Evolutionary conservation across 2,329 filamentous ascomycete species (phyloP).

Genomic region (Ophiostoma ulmi): DNA sequence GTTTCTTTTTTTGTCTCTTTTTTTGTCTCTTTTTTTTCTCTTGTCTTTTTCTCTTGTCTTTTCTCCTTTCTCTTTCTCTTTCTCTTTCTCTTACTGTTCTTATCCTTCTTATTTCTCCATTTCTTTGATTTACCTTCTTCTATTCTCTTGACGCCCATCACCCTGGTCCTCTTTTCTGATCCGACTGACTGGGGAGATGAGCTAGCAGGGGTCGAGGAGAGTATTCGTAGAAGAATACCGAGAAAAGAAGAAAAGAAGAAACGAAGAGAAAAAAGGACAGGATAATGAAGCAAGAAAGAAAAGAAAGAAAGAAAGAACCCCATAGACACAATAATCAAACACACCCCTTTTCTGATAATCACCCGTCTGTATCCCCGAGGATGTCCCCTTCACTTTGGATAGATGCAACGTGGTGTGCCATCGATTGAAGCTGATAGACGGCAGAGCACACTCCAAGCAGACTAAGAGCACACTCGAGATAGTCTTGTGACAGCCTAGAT

Average conservation of each 20-base stretch:
- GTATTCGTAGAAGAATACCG: neutral
- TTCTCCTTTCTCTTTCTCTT: neutral
- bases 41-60: neutral
- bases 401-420: neutral
- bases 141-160: neutral
- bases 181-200: conserved; percentile 16
- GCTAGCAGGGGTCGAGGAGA: conserved; percentile 18
- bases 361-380: neutral
- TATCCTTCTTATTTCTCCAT: neutral
- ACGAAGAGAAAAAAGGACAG: neutral
- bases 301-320: neutral
- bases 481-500: neutral
- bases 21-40: neutral
- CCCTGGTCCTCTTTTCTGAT: conserved; percentile 15
- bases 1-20: neutral
- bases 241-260: neutral
- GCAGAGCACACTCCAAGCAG: neutral
- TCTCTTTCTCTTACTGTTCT: neutral
- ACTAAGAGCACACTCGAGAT: neutral
- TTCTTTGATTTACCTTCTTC: neutral
- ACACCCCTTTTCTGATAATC: neutral
- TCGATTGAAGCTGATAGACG: neutral
- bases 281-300: neutral
- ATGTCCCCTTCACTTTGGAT: neutral
- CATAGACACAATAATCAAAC: neutral